Percentiles rank a stretch among this genome's conserved stretches.
These are phyloP conservation scores for Mortierella sp. DNA, from an alignment of 371 early-diverging fungal genomes.

Conservation along the genomic window DNA sequence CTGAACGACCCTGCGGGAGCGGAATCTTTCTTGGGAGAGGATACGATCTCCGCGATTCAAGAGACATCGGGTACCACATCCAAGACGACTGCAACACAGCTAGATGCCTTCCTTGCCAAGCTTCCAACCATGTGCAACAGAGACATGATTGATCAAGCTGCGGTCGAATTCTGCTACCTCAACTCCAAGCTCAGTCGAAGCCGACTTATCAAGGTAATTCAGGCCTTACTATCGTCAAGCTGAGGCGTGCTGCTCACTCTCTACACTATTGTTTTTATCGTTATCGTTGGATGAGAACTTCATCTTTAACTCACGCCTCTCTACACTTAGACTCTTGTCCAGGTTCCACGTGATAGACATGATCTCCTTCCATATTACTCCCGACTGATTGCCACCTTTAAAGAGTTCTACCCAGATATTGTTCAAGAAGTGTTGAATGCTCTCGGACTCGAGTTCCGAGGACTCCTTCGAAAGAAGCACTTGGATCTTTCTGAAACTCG, in stretches of 20 bases:
- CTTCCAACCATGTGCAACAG: conserved; percentile 86
- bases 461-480: conserved; percentile 73
- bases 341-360: conserved; percentile 83
- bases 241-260: not conserved
- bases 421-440: conserved; percentile 75
- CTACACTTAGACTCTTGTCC: conserved; percentile 69
- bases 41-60: conserved; percentile 11
- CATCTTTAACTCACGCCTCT: not conserved
- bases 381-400: conserved; percentile 88
- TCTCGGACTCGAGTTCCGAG: conserved; percentile 82
- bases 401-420: conserved; percentile 89
- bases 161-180: conserved; percentile 93
- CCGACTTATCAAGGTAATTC: conserved; percentile 70
- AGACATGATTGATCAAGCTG: conserved; percentile 87
- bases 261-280: not conserved
- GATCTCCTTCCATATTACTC: conserved; percentile 93
- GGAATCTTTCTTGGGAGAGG: conserved; percentile 42
- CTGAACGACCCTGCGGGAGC: conserved; percentile 36
- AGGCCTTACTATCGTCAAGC: no score
- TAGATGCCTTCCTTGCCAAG: conserved; percentile 77
- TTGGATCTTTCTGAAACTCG: conserved; percentile 78
- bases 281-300: not conserved
- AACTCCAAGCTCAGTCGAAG: conserved; percentile 85
- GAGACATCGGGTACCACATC: conserved; percentile 38
- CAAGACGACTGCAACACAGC: conserved; percentile 62